Evolutionary conservation across 768 basidiomycete genomes (phyloP), one percentile per base, ranked within the genome.

Genomic region (Pleurotus tuoliensis): DNA sequence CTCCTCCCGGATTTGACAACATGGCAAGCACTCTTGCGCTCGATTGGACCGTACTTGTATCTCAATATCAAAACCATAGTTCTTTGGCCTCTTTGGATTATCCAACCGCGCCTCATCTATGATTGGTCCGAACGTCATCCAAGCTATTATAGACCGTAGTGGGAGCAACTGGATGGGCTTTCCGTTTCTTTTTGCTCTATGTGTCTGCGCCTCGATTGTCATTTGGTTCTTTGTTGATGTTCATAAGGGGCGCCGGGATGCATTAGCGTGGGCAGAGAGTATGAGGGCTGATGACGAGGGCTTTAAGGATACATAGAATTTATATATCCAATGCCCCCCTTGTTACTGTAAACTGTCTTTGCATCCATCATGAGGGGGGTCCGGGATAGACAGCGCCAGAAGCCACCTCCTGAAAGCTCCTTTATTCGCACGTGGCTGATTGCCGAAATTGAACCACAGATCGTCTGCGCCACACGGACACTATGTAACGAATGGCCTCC

Each of bases 1-100:
- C 88, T 5, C 92, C 92, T 11, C 88, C 90, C 1, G 92, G 92
- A 0, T 94, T 90, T 64, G 92, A 94, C 62, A 90, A 92, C 65
- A 92, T 80, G 78, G 77, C 72, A 48, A 30, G 63, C 48, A 15
- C 12, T 22, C 46, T 20, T 43, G 22, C 13, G 25, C 9, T 8
- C 30, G 2, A 30, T 30, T 25, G 24, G 24, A 30, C 7, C 9
- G 9, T 30, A 30, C 30, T 11, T 11, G 30, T 25, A 25, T 25
- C 24, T 25, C 24, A 30, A 30, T 30, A 30, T 30, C 30, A 1
- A 30, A 2, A 1, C 16, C 51, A 6, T 63, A 91, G 85, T 94
- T 93, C 72, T 94, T 94, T 67, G 89, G 92, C 2, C 79, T 95
- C 20, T 94, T 90, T 62, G 90, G 89, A 6, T 79, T 94, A 22